Base-by-base conservation (phyloP, 2,329 filamentous ascomycete genomes). In the Penicillium capsulatum region DNA sequence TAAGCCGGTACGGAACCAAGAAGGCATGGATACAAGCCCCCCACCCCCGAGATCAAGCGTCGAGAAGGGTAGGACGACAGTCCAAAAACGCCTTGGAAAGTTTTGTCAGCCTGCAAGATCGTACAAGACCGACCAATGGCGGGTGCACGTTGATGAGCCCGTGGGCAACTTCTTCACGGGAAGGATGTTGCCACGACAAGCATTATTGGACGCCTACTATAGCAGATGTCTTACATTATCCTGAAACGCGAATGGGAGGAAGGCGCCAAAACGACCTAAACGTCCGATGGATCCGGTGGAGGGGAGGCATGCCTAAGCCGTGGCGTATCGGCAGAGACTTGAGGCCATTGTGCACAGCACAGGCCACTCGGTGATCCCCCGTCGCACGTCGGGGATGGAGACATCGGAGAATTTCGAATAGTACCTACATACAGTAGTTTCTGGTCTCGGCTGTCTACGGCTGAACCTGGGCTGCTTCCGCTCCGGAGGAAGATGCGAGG, bases 261-360 rank as follows among this genome's bases (percentile, higher is more conserved):
- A 22, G 19, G 19, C 19, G 24, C 24, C 36, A 36, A 40, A 20
- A 44, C 39, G 48, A 48, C 35, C n/a, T 26, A 15, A 46, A 46
- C 5, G 38, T 45, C 50, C 46, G 48, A 49, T 40, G 39, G 28
- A 19, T 33, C 24, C 31, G 32, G 37, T 13, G 19, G 9, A 22
- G 9, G 19, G 19, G 19, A 5, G 19, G 19, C 5, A 22, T 22
- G 19, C 9, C 38, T n/a, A 10, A 20, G 32, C 17, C n/a, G 13
- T n/a, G n/a, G 30, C 17, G 17, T n/a, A 24, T 16, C 26, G 7
- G 15, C 19, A 37, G 34, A 32, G 40, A 38, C 33, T 48, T 45
- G 40, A 52, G 50, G 44, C 45, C 43, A 48, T 51, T 41, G 40
- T 48, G 50, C 42, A 50, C 28, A 38, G 48, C 48, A 50, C 45